These are phyloP conservation scores for Avena insularis DNA, from an alignment of 176 grass and related monocot species.

Conservation along the genomic window DNA sequence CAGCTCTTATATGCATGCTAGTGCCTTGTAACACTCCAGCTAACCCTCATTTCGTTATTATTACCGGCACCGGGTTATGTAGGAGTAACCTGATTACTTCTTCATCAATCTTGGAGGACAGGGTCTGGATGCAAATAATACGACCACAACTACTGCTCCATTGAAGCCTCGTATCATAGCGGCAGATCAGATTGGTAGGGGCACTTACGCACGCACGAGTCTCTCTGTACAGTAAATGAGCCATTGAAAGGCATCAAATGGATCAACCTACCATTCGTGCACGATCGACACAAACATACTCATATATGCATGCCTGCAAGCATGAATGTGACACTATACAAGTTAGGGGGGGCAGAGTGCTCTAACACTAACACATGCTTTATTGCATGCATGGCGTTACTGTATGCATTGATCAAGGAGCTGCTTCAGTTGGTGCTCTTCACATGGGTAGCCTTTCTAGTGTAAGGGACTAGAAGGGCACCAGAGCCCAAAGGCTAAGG, in stretches of 20 bases:
- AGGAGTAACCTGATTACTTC: background rate
- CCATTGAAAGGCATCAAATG: conserved; percentile 74
- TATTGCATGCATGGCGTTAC: conserved; percentile 60
- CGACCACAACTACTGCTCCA: conserved; percentile 15
- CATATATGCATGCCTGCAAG: background rate
- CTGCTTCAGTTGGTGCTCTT: conserved; percentile 50
- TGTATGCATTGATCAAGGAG: conserved; percentile 42
- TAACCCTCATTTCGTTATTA: conserved; percentile 18
- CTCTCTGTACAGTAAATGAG: conserved; percentile 47
- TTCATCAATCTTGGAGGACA: conserved; percentile 18
- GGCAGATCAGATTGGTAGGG: conserved; percentile 27
- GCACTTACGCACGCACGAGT: conserved; percentile 34
- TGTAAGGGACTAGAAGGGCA: conserved; percentile 43
- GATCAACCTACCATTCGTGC: conserved; percentile 58
- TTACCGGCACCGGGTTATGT: background rate
- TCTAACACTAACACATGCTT: conserved; percentile 54
- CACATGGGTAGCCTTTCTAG: conserved; percentile 56
- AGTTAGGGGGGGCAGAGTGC: conserved; percentile 38
- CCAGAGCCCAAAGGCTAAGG: conserved; percentile 57
- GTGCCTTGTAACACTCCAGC: background rate
- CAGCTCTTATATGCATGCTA: background rate
- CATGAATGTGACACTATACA: conserved; percentile 39
- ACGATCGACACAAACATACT: conserved; percentile 1
- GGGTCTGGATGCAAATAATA: background rate
- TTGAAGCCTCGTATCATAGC: conserved; percentile 34